Evolutionary conservation across 768 basidiomycete species (phyloP).

Genomic region (Kwoniella sp.): DNA sequence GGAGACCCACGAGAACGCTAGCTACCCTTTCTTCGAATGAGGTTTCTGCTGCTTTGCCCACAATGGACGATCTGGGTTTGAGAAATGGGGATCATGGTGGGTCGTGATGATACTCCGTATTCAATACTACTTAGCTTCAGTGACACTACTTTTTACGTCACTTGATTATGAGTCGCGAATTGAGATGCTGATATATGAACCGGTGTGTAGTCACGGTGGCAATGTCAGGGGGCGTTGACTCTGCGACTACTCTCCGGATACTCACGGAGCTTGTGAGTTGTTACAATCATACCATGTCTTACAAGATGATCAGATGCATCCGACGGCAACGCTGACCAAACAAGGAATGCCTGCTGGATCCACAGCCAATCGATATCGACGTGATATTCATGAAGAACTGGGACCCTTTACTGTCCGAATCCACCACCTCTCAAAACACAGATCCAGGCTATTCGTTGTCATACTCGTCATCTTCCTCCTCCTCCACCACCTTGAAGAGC

Average conservation of each 20-base stretch:
- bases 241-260: slow-evolving; percentile 80
- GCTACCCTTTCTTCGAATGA: not conserved
- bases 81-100: slow-evolving; percentile 41
- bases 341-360: no score
- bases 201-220: slow-evolving; percentile 79
- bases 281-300: no score
- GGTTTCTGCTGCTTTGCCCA: slow-evolving; percentile 11
- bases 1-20: not conserved
- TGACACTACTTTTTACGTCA: no score
- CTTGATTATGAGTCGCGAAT: no score
- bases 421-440: slow-evolving; percentile 2
- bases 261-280: slow-evolving; percentile 66
- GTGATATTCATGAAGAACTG: slow-evolving; percentile 96
- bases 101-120: not conserved
- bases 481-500: slow-evolving; percentile 61
- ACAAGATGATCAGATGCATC: no score
- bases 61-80: slow-evolving; percentile 26
- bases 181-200: not conserved
- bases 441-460: slow-evolving; percentile 2
- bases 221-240: slow-evolving; percentile 96
- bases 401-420: slow-evolving; percentile 57
- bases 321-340: no score
- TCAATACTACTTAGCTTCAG: no score
- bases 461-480: slow-evolving; percentile 66
- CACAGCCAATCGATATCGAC: slow-evolving; percentile 75